Percentiles rank a stretch among this genome's conserved stretches.
phyloP scores from a whole-genome alignment of 352 stramenopile species.

The Pythium pyrilobum region DNA sequence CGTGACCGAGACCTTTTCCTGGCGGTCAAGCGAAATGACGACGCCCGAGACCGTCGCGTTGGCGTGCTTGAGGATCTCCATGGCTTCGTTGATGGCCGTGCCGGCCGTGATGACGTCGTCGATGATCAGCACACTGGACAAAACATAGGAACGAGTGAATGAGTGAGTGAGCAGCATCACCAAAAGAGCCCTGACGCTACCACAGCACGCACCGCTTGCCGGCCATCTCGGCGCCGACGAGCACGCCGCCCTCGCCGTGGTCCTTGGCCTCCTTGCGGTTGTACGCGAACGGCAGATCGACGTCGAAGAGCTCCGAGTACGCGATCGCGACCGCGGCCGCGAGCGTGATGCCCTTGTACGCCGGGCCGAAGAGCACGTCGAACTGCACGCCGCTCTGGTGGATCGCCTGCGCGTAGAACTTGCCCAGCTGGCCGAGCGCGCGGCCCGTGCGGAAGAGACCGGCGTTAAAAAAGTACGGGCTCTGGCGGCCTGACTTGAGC shows the following conservation, averaged over 20 bases:
- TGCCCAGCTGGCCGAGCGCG: conserved; percentile 89
- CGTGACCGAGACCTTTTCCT: conserved; percentile 94
- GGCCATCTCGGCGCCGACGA: conserved; percentile 94
- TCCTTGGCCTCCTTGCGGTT: conserved; percentile 99
- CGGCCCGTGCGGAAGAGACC: conserved; percentile 94
- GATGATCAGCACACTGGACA: conserved; percentile 92
- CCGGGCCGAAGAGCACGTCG: conserved; percentile 98
- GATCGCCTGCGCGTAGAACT: conserved; percentile 94
- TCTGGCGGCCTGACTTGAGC: conserved; percentile 96
- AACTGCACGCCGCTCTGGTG: conserved; percentile 90
- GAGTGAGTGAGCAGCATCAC: not conserved
- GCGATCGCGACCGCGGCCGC: conserved; percentile 92
- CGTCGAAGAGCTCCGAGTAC: conserved; percentile 88
- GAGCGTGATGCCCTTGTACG: conserved; percentile 99
- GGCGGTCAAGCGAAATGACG: conserved; percentile 96
- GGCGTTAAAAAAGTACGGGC: conserved; percentile 99
- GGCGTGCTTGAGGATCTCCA: conserved; percentile 85
- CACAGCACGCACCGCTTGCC: conserved; percentile 81
- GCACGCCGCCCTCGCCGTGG: conserved; percentile 96
- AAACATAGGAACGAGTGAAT: not conserved
- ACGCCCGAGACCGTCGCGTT: conserved; percentile 94
- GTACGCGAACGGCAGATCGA: conserved; percentile 96
- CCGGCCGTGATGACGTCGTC: conserved; percentile 99
- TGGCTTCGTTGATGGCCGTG: conserved; percentile 96
- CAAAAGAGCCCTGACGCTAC: not conserved